Base-by-base conservation (phyloP, 495 filamentous ascomycete genomes). In the Lophiostoma macrostomum region DNA sequence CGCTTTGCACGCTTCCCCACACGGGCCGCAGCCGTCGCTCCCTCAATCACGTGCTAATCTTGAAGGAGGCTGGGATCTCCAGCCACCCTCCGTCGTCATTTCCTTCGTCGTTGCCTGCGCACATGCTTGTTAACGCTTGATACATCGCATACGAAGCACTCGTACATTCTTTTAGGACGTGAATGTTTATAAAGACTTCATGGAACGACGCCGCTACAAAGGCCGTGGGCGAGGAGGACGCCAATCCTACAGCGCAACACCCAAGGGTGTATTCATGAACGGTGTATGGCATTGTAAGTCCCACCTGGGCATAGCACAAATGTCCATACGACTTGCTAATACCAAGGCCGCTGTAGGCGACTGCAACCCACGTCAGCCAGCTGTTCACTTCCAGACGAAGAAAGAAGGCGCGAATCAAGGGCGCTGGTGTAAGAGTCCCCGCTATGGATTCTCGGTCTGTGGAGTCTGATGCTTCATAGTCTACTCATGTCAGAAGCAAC, bases 321-420 rank as follows among this genome's bases (percentile, higher is more conserved):
- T 28, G 12, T 14, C 35, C 19, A 16, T 22, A 11, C 16, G 6
- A 19, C 8, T 10, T 2, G n/a, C 20, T 28, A 34, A 1, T 12
- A 24, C 18, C 28, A 11, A 44, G 23, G 5, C 29, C 12, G 30
- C 7, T 14, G 11, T 44, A 74, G 75, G 86, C 60, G 81, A 89
- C 53, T 90, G 87, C 64, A 67, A 73, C 6, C 80, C 80, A 13
- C 79, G 82, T 7, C 74, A 79, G 0, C 77, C 77, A 6, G 86
- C 86, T 0, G 64, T 73, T 12, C 77, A 76, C 13, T 74, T 82
- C 37, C 74, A 80, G 54, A 79, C 80, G 4, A 86, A 79, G 63
- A 90, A 87, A 52, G 76, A 78, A n/a, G 77, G 80, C 0, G 61
- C 67, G 31, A 88, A 90, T 60, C 73, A 82, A 45, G 82, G 83